phyloP scores from a whole-genome alignment of 2,329 filamentous ascomycete species.

The Byssochlamys sp. region DNA sequence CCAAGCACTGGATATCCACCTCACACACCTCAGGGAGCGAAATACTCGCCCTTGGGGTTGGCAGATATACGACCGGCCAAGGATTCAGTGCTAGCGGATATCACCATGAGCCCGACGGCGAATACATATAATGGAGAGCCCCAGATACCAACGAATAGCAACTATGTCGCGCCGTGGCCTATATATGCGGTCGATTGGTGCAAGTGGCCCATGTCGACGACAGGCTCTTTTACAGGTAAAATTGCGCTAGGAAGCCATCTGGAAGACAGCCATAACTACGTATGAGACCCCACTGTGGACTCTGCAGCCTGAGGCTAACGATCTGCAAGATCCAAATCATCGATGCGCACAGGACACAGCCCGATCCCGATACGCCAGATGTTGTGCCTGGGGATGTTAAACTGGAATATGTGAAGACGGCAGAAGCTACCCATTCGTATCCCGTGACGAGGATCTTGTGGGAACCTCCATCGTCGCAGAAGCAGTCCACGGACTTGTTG shows the following conservation, averaged over 20 bases:
- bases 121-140: conserved; percentile 58
- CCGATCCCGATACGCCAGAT: conserved; percentile 58
- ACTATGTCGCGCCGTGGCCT: conserved; percentile 87
- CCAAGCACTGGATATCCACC: conserved; percentile 36
- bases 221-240: conserved; percentile 66
- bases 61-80: conserved; percentile 83
- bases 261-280: conserved; percentile 96
- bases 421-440: conserved; percentile 95
- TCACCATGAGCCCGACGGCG: conserved; percentile 49
- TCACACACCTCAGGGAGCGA: conserved; percentile 49
- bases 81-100: conserved; percentile 70
- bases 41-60: conserved; percentile 80
- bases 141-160: conserved; percentile 65
- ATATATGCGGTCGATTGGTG: conserved; percentile 98
- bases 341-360: conserved; percentile 69
- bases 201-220: conserved; percentile 77
- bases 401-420: conserved; percentile 84
- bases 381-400: conserved; percentile 54
- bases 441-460: conserved; percentile 89
- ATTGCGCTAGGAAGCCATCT: conserved; percentile 91
- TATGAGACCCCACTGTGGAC: conserved; percentile 36
- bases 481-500: conserved; percentile 87
- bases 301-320: conserved; percentile 12
- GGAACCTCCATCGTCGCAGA: conserved; percentile 90
- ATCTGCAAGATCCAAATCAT: conserved; percentile 79